These are phyloP conservation scores for Eucalyptus guilfoylei DNA, from an alignment of 345 rosid species.

Conservation along the genomic window DNA sequence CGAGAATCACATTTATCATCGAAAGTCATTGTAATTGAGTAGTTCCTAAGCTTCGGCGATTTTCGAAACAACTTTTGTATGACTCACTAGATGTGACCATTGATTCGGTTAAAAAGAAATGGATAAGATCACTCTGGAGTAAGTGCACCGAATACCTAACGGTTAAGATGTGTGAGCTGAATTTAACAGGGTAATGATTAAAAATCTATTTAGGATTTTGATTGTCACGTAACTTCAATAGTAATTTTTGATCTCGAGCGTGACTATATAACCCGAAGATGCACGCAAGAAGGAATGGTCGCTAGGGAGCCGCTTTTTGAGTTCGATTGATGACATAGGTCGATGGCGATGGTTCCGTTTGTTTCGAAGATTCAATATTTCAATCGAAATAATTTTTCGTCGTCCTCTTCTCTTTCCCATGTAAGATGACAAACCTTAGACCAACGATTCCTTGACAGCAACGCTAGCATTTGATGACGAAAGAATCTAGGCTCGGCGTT, in stretches of 20 bases:
- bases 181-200: accelerated
- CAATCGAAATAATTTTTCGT: too few relatives aligned
- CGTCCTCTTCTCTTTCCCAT: background rate
- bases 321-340: background rate
- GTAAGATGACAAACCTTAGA: background rate
- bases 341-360: background rate
- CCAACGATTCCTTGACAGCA: background rate
- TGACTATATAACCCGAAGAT: background rate
- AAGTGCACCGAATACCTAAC: background rate
- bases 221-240: too few relatives aligned
- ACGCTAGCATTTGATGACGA: background rate
- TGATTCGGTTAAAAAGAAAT: background rate
- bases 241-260: accelerated
- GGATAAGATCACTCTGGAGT: accelerated
- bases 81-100: accelerated
- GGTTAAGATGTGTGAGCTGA: background rate
- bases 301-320: background rate
- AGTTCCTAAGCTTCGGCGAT: accelerated
- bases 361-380: too few relatives aligned
- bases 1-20: background rate
- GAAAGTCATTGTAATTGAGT: accelerated
- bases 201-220: too few relatives aligned
- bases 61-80: background rate
- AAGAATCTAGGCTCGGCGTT: background rate
- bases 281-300: background rate